Percentiles rank a stretch among this genome's conserved stretches.
Evolutionary conservation across 106 monocot species (phyloP).

Genomic region (Allium fistulosum): DNA sequence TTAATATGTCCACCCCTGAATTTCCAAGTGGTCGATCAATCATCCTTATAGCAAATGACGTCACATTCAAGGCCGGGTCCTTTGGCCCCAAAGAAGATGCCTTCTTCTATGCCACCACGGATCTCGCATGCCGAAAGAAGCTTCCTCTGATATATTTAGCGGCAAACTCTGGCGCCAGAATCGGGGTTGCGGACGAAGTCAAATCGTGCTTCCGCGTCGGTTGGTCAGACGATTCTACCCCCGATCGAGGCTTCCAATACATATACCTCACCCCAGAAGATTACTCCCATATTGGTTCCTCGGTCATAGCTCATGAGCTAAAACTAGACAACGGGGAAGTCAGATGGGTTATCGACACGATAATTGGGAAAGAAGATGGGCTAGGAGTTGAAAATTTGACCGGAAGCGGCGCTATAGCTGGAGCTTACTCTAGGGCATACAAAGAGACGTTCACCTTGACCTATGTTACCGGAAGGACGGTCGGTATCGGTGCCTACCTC

Average conservation of each 20-base stretch:
- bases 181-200: constrained; percentile 88
- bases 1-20: constrained; percentile 82
- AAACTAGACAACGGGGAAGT: constrained; percentile 79
- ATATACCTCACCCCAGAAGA: constrained; percentile 81
- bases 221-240: constrained; percentile 77
- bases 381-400: constrained; percentile 87
- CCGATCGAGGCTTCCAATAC: constrained; percentile 92
- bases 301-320: constrained; percentile 90
- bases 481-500: constrained; percentile 97
- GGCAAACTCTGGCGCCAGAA: constrained; percentile 90
- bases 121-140: constrained; percentile 76
- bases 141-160: constrained; percentile 86
- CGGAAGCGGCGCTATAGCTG: constrained; percentile 94
- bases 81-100: constrained; percentile 96
- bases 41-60: constrained; percentile 84
- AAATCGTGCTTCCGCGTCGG: constrained; percentile 78
- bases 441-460: constrained; percentile 92
- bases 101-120: constrained; percentile 77
- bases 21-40: constrained; percentile 79
- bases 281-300: constrained; percentile 51
- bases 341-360: constrained; percentile 82
- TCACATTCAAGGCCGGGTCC: constrained; percentile 86
- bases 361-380: constrained; percentile 90
- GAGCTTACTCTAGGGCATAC: constrained; percentile 86
- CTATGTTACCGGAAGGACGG: constrained; percentile 84